phyloP scores from a whole-genome alignment of 257 asterid species.

The Paraleonurus japonicus region DNA sequence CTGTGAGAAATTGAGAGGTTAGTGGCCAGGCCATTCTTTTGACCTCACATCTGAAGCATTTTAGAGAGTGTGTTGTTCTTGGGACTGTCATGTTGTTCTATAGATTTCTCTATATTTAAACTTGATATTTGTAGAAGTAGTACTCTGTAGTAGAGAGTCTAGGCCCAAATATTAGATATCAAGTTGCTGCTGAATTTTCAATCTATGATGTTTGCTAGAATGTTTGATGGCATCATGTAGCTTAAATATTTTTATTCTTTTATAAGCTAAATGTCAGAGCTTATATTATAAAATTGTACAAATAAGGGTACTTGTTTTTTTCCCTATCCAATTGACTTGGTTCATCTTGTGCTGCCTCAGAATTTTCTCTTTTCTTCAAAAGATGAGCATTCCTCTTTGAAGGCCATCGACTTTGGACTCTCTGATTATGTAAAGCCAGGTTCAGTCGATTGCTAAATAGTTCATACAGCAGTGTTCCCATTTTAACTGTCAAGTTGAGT shows the following conservation, averaged over 20 bases:
- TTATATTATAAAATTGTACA: neutral
- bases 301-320: neutral
- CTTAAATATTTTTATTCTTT: neutral
- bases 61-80: neutral
- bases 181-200: neutral
- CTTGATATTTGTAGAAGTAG: neutral
- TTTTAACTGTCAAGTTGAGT: constrained; percentile 4
- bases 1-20: neutral
- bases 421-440: constrained; percentile 96
- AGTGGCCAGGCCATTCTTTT: neutral
- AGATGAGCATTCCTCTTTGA: constrained; percentile 71
- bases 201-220: neutral
- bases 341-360: constrained; percentile 40
- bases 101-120: neutral
- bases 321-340: neutral
- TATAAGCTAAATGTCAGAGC: neutral
- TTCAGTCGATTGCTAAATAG: constrained; percentile 22
- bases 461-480: neutral
- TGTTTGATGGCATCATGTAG: neutral
- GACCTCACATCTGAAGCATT: neutral
- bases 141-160: neutral
- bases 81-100: neutral
- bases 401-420: constrained; percentile 92
- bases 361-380: constrained; percentile 76
- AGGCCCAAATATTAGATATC: neutral